Evolutionary conservation across 176 grass and related monocot species (phyloP).

Genomic region (Phoenix roebelenii): DNA sequence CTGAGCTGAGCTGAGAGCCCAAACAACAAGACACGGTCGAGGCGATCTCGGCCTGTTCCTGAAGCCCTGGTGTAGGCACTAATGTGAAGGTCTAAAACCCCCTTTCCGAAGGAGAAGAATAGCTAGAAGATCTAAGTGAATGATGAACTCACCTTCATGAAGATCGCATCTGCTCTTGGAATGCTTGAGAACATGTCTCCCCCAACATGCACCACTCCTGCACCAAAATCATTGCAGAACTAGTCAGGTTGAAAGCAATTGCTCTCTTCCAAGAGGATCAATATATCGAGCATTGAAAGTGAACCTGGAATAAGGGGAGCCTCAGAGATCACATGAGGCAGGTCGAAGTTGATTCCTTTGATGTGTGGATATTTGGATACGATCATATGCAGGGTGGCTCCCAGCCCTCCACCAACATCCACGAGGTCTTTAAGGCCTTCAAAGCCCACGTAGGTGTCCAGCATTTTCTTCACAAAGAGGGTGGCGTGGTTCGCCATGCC

Average conservation of each 20-base stretch:
- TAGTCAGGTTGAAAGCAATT: no score
- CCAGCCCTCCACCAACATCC: background rate
- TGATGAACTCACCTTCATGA: constrained; percentile 51
- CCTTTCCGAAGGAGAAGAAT: no score
- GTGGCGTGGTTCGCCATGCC: constrained; percentile 82
- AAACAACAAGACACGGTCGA: no score
- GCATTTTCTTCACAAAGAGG: constrained; percentile 83
- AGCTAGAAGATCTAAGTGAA: no score
- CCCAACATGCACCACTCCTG: constrained; percentile 60
- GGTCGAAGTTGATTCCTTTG: background rate
- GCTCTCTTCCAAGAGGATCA: no score
- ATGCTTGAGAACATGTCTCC: constrained; percentile 79
- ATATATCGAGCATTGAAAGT: no score
- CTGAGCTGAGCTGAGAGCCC: no score
- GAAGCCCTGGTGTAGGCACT: no score
- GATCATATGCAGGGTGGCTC: background rate
- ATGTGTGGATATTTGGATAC: background rate
- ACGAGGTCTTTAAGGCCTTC: constrained; percentile 26
- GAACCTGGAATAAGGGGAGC: constrained; percentile 42
- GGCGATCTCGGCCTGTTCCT: no score
- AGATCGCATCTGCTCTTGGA: constrained; percentile 67
- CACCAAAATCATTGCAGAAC: background rate
- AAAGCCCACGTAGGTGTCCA: constrained; percentile 69
- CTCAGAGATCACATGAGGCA: background rate
- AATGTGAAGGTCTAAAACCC: no score